Evolutionary conservation across 306 rosid genomes (phyloP).

Genomic region (Phaseolus lunatus): DNA sequence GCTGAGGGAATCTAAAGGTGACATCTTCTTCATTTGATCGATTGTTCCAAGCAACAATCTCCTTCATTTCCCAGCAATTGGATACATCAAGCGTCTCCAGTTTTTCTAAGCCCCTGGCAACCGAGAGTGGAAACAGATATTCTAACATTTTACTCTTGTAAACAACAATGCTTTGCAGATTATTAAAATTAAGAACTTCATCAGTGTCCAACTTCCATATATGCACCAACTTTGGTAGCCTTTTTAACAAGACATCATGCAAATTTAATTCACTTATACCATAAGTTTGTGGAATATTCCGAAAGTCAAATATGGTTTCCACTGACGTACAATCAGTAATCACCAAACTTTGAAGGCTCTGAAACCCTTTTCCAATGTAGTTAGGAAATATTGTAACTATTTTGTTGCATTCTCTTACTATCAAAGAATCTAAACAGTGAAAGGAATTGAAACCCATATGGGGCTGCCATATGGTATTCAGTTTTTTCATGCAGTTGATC

Average conservation of each 20-base stretch:
- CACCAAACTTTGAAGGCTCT: neutral
- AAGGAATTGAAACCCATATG: constrained; percentile 15
- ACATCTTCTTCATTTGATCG: neutral
- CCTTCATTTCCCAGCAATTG: neutral
- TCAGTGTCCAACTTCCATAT: constrained; percentile 29
- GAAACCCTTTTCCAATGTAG: neutral
- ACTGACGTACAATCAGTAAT: constrained; percentile 9
- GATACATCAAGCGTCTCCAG: neutral
- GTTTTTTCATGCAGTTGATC: neutral
- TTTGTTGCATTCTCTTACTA: constrained; percentile 21
- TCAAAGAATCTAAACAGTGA: neutral
- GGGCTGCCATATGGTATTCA: constrained; percentile 27
- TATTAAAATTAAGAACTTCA: constrained; percentile 10
- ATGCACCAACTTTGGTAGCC: constrained; percentile 22
- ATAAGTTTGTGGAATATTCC: neutral
- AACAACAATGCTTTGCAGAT: neutral
- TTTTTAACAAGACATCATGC: neutral
- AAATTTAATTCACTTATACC: neutral
- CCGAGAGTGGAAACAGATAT: constrained; percentile 42
- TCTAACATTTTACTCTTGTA: neutral
- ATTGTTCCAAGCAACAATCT: constrained; percentile 26
- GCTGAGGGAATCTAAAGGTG: constrained; percentile 1
- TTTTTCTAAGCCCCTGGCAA: constrained; percentile 29
- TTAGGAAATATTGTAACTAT: constrained; percentile 29
- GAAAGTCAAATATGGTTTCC: constrained; percentile 33